Percentiles rank a stretch among this genome's conserved stretches.
Conservation (phyloP, 768 basidiomycete genomes). For the Dioszegia aurantiaca region DNA sequence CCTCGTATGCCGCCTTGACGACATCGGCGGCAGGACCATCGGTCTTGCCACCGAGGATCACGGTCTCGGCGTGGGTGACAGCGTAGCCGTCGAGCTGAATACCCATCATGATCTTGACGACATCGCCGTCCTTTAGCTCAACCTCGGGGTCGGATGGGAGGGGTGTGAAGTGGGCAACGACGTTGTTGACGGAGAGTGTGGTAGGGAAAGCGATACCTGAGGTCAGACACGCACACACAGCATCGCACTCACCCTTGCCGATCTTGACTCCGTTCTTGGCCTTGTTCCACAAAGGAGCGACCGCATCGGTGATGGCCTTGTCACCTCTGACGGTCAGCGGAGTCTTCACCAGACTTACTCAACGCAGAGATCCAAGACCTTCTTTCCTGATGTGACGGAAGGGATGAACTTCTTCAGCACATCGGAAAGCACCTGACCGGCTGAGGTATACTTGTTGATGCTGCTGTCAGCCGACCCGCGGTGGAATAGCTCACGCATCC, state of each 20-base stretch:
- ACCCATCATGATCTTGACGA: constrained; percentile 93
- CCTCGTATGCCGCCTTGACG: constrained; percentile 87
- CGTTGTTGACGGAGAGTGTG: constrained; percentile 87
- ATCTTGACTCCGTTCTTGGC: constrained; percentile 81
- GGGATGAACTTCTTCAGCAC: constrained; percentile 82
- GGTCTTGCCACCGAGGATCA: constrained; percentile 76
- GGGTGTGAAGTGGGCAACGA: constrained; percentile 95
- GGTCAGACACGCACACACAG: constrained; percentile 1
- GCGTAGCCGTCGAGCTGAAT: constrained; percentile 98
- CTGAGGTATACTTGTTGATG: constrained; percentile 63
- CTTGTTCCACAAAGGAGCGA: constrained; percentile 85
- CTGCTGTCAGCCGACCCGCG: constrained; percentile 19
- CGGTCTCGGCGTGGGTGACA: constrained; percentile 85
- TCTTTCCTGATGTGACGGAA: constrained; percentile 73
- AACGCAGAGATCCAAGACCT: constrained; percentile 78
- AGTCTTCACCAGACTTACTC: constrained; percentile 56
- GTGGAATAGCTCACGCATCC: constrained; percentile 45
- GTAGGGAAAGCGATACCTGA: constrained; percentile 81
- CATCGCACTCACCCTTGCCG: constrained; percentile 68
- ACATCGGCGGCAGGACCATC: constrained; percentile 87
- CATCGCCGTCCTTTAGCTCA: constrained; percentile 64
- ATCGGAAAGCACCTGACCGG: constrained; percentile 81
- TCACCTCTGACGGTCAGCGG: constrained; percentile 61
- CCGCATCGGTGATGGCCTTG: constrained; percentile 83
- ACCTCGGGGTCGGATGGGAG: constrained; percentile 65